A percentile compares a stretch with the other conserved stretches of the same genome.
phyloP scores from a whole-genome alignment of 441 rosid genomes.

The Populus trichocarpa region DNA sequence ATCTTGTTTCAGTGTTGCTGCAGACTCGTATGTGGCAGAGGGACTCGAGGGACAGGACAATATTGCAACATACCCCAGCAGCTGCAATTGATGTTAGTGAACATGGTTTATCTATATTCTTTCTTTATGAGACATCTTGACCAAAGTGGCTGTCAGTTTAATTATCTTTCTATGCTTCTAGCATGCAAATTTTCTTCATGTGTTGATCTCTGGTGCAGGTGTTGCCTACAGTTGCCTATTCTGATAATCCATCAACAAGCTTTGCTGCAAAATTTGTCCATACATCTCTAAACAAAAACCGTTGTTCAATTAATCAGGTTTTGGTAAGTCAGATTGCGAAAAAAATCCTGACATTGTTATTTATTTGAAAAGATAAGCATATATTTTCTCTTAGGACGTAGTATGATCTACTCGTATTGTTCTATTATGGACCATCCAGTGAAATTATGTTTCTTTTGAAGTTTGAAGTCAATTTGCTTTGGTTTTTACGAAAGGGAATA shows the following conservation, averaged over 20 bases:
- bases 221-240: slow-evolving; percentile 84
- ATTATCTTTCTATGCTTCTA: slow-evolving; percentile 8
- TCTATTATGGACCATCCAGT: neutral
- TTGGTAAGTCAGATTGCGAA: slow-evolving; percentile 50
- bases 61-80: slow-evolving; percentile 85
- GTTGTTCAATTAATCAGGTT: slow-evolving; percentile 90
- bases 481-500: neutral
- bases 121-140: neutral
- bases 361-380: neutral
- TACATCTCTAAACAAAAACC: slow-evolving; percentile 90
- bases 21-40: slow-evolving; percentile 88
- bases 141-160: neutral
- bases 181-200: slow-evolving; percentile 4
- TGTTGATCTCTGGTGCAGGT: slow-evolving; percentile 47
- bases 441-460: neutral
- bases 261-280: slow-evolving; percentile 97
- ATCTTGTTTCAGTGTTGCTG: slow-evolving; percentile 17
- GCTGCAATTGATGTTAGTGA: slow-evolving; percentile 84
- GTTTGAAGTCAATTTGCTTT: neutral
- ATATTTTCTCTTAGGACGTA: neutral
- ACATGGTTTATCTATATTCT: slow-evolving; percentile 7
- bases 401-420: neutral
- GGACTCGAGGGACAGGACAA: slow-evolving; percentile 76
- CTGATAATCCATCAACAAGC: slow-evolving; percentile 98
- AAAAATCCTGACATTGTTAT: neutral